These are phyloP conservation scores for Galerina sulciceps DNA, from an alignment of 768 basidiomycete genomes.

Conservation along the genomic window DNA sequence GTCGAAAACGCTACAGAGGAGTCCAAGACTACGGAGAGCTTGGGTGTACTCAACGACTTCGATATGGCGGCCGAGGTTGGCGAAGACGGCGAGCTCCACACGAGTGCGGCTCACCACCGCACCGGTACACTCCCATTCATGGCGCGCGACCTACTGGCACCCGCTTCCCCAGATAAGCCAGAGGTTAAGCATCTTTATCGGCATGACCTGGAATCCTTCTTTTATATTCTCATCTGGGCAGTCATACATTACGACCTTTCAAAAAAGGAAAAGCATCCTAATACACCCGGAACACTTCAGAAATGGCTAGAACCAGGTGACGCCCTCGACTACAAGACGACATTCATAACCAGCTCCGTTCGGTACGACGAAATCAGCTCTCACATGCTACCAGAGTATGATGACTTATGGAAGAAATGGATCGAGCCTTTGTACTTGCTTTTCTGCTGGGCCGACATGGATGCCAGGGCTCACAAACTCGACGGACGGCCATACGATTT, in stretches of 20 bases:
- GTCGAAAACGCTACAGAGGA: not conserved
- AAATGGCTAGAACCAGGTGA: not conserved
- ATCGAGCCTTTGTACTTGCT: slow-evolving; percentile 14
- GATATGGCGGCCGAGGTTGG: slow-evolving; percentile 24
- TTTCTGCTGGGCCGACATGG: not conserved
- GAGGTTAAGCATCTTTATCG: too few species aligned
- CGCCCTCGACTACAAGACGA: not conserved
- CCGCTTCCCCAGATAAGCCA: too few species aligned
- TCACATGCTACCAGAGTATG: too few species aligned
- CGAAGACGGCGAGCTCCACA: not conserved
- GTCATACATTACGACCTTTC: slow-evolving; percentile 12
- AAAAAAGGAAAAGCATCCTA: too few species aligned
- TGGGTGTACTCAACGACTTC: slow-evolving; percentile 32
- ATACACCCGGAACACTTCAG: not conserved
- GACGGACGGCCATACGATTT: too few species aligned
- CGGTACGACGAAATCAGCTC: too few species aligned
- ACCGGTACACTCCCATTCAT: slow-evolving; percentile 32
- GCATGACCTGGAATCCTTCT: too few species aligned
- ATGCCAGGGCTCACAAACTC: not conserved
- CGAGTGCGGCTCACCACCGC: slow-evolving; percentile 19
- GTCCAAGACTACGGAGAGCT: not conserved
- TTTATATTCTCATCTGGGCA: slow-evolving; percentile 25
- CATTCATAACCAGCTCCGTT: too few species aligned
- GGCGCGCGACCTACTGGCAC: too few species aligned
- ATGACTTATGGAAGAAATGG: slow-evolving; percentile 16